These are phyloP conservation scores for Penicillium daleae DNA, from an alignment of 495 filamentous ascomycete species.

Conservation along the genomic window DNA sequence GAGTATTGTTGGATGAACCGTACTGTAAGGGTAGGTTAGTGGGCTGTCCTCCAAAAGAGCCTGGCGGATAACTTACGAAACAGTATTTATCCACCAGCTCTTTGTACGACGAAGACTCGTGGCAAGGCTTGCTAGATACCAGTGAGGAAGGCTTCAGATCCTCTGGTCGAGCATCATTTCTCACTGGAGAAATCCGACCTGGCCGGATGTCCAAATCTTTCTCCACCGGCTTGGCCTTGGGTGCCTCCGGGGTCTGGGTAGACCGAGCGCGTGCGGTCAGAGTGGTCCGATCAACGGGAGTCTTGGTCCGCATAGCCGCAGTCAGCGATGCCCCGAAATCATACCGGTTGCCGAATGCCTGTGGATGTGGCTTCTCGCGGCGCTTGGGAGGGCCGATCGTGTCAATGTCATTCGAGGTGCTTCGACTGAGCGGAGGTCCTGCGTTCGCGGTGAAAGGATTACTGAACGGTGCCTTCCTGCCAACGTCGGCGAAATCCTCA, in stretches of 20 bases:
- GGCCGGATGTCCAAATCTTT: slow-evolving; percentile 18
- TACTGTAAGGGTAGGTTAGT: slow-evolving; percentile 42
- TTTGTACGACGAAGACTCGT: slow-evolving; percentile 85
- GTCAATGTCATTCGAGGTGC: slow-evolving; percentile 38
- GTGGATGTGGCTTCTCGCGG: slow-evolving; percentile 63
- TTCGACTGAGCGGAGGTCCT: slow-evolving; percentile 47
- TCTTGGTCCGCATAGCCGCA: slow-evolving; percentile 70
- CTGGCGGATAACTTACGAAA: slow-evolving; percentile 74
- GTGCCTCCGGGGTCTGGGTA: slow-evolving; percentile 10
- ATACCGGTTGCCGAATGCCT: slow-evolving; percentile 88
- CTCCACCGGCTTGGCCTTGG: slow-evolving; percentile 16
- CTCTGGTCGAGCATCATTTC: slow-evolving; percentile 26
- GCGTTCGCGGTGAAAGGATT: slow-evolving; percentile 59
- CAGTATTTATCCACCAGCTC: slow-evolving; percentile 98
- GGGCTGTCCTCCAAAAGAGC: slow-evolving; percentile 6
- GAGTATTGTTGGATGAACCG: slow-evolving; percentile 42
- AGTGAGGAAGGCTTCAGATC: slow-evolving; percentile 52
- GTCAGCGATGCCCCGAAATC: slow-evolving; percentile 89
- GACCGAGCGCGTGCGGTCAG: slow-evolving; percentile 46
- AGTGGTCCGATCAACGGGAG: slow-evolving; percentile 58
- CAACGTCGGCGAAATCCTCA: slow-evolving; percentile 68
- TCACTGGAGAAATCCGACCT: slow-evolving; percentile 26
- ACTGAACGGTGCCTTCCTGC: slow-evolving; percentile 57
- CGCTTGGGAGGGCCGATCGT: slow-evolving; percentile 51
- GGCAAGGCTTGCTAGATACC: slow-evolving; percentile 63